Evolutionary conservation across 768 basidiomycete genomes (phyloP).

Genomic region (Boletales sp.): DNA sequence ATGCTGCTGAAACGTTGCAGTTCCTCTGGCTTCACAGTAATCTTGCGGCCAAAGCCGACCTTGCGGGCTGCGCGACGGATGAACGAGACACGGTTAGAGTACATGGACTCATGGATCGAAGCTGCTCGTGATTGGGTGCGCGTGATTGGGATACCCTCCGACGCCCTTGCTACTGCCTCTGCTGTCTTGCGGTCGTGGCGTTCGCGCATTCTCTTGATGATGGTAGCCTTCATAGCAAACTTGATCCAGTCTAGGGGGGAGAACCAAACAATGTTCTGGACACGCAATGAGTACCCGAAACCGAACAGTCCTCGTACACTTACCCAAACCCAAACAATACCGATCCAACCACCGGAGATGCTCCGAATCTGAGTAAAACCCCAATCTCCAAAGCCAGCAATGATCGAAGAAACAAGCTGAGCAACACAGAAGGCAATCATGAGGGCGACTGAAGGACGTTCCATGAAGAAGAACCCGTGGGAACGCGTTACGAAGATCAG

Average conservation of each 20-base stretch:
- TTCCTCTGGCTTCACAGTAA: constrained; percentile 81
- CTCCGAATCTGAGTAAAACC: constrained; percentile 82
- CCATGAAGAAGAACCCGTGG: constrained; percentile 96
- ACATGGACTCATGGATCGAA: constrained; percentile 86
- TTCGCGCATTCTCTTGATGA: constrained; percentile 80
- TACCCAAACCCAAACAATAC: constrained; percentile 97
- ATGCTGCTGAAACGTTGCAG: constrained; percentile 83
- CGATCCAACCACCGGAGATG: constrained; percentile 93
- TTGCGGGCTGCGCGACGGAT: constrained; percentile 83
- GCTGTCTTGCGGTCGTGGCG: constrained; percentile 46
- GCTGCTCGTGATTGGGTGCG: constrained; percentile 89
- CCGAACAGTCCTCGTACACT: constrained; percentile 25
- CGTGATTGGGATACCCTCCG: constrained; percentile 58
- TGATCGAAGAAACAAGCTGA: constrained; percentile 93
- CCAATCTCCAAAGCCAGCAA: constrained; percentile 91
- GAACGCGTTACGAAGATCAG: constrained; percentile 95
- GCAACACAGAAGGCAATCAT: constrained; percentile 89
- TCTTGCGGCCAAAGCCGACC: constrained; percentile 82
- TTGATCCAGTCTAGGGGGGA: constrained; percentile 93
- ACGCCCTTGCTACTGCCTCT: constrained; percentile 34
- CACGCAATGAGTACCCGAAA: constrained; percentile 7
- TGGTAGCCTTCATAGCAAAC: constrained; percentile 92
- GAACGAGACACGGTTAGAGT: constrained; percentile 94
- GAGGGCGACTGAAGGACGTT: constrained; percentile 86
- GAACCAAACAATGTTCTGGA: constrained; percentile 93